Percentiles rank a stretch among this genome's conserved stretches.
These are phyloP conservation scores for Oryza punctata DNA, from an alignment of 176 grass and related monocot genomes.

Conservation along the genomic window DNA sequence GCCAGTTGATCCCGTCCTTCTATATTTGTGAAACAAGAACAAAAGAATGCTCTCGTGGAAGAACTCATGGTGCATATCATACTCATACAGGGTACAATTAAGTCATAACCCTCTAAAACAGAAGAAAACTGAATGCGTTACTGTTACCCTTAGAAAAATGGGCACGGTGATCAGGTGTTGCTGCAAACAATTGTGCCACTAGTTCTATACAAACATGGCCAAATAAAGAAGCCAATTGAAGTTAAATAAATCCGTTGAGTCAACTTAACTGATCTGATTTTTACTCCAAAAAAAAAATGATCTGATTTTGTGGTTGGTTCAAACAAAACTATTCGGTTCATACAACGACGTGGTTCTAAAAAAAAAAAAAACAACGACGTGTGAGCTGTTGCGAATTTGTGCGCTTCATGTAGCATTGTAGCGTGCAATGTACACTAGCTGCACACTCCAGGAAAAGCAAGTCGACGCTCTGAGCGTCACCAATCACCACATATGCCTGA, in stretches of 20 bases:
- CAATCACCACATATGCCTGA: no score
- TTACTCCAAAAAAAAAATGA: no score
- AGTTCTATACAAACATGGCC: no score
- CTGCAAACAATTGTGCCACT: neutral
- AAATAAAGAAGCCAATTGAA: neutral
- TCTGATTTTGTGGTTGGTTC: neutral
- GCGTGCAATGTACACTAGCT: neutral
- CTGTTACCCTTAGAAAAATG: neutral
- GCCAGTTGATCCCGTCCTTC: no score
- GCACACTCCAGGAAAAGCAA: no score
- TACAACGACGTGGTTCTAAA: no score
- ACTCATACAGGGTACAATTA: neutral
- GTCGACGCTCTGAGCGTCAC: no score
- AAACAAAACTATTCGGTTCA: neutral
- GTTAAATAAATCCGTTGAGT: neutral
- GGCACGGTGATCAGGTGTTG: neutral
- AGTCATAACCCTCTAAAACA: neutral
- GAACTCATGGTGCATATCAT: neutral
- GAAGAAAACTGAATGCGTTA: neutral
- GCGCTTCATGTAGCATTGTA: neutral
- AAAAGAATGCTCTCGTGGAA: neutral
- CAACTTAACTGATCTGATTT: no score
- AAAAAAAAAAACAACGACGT: no score
- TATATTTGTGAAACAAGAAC: no score
- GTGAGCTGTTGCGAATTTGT: neutral